These are phyloP conservation scores for Gnetum montanum DNA, from an alignment of 75 land plant genomes.

Conservation along the genomic window DNA sequence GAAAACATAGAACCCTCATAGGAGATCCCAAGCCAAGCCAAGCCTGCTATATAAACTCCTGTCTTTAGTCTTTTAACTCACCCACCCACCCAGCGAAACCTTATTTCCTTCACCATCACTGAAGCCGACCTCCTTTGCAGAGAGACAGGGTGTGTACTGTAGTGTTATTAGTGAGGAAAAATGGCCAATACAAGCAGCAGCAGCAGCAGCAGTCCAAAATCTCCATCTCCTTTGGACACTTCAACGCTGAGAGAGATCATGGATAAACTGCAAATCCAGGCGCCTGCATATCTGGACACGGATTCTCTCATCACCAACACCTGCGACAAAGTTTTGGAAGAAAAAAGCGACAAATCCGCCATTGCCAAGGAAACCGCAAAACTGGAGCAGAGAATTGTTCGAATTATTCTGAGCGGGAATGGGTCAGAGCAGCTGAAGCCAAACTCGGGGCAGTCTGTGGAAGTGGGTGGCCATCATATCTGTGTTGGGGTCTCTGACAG, in stretches of 20 bases:
- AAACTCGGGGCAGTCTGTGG: conserved; percentile 25
- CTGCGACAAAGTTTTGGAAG: conserved; percentile 8
- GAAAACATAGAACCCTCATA: no score
- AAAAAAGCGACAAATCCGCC: conserved; percentile 1
- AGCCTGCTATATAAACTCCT: no score
- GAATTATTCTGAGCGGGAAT: conserved; percentile 21
- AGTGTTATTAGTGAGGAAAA: no score
- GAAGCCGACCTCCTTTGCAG: no score
- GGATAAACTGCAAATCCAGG: conserved; percentile 1
- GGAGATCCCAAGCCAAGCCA: no score
- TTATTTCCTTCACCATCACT: no score
- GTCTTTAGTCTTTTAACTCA: no score
- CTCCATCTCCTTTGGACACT: conserved; percentile 8
- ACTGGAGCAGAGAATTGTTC: conserved; percentile 21
- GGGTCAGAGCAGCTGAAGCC: conserved; percentile 24
- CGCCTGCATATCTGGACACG: conserved; percentile 4
- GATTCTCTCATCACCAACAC: conserved; percentile 3
- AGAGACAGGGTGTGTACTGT: no score
- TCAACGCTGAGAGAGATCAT: neutral
- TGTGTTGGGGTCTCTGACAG: conserved; percentile 25
- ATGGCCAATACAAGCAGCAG: no score
- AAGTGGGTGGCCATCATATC: conserved; percentile 19
- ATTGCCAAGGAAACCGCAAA: conserved; percentile 22
- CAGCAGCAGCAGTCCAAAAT: conserved; percentile 5
- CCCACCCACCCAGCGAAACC: no score